Evolutionary conservation across 441 rosid genomes (phyloP).

Genomic region (Breynia disticha): DNA sequence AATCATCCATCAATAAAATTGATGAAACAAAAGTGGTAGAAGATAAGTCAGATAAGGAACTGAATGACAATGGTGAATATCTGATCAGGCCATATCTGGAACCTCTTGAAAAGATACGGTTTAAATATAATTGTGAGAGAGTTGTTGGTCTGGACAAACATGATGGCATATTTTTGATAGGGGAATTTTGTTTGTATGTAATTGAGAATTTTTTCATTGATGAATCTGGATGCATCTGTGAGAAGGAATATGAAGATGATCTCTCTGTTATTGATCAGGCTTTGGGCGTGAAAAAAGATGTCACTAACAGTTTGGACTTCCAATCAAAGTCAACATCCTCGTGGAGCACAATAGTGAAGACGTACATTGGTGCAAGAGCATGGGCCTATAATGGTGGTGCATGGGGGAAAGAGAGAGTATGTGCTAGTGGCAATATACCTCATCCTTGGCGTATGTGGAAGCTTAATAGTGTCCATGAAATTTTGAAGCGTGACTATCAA

Average conservation of each 20-base stretch:
- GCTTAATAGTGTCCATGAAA: slow-evolving; percentile 92
- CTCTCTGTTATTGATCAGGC: slow-evolving; percentile 99
- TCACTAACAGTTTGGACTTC: slow-evolving; percentile 60
- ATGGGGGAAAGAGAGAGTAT: slow-evolving; percentile 98
- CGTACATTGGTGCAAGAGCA: slow-evolving; percentile 88
- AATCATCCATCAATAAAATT: slow-evolving; percentile 56
- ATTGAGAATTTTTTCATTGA: slow-evolving; percentile 96
- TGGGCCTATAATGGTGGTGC: slow-evolving; percentile 99
- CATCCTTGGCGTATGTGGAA: slow-evolving; percentile 99
- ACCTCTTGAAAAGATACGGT: slow-evolving; percentile 87
- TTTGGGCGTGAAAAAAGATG: slow-evolving; percentile 96
- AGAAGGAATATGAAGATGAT: slow-evolving; percentile 96
- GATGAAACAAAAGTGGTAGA: slow-evolving; percentile 55
- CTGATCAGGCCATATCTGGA: slow-evolving; percentile 96
- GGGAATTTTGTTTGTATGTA: slow-evolving; percentile 84
- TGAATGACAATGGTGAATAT: slow-evolving; percentile 95
- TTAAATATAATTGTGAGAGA: slow-evolving; percentile 93
- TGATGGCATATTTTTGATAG: slow-evolving; percentile 97
- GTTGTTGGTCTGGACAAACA: slow-evolving; percentile 98
- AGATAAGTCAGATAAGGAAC: slow-evolving; percentile 83
- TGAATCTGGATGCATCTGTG: slow-evolving; percentile 80
- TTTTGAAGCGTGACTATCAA: slow-evolving; percentile 99
- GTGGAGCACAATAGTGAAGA: slow-evolving; percentile 50
- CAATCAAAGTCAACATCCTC: slow-evolving; percentile 89
- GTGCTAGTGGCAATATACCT: slow-evolving; percentile 72